Percentiles rank a stretch among this genome's conserved stretches.
Evolutionary conservation across 2,329 filamentous ascomycete species (phyloP).

Genomic region (Trichoderma guizhouense): DNA sequence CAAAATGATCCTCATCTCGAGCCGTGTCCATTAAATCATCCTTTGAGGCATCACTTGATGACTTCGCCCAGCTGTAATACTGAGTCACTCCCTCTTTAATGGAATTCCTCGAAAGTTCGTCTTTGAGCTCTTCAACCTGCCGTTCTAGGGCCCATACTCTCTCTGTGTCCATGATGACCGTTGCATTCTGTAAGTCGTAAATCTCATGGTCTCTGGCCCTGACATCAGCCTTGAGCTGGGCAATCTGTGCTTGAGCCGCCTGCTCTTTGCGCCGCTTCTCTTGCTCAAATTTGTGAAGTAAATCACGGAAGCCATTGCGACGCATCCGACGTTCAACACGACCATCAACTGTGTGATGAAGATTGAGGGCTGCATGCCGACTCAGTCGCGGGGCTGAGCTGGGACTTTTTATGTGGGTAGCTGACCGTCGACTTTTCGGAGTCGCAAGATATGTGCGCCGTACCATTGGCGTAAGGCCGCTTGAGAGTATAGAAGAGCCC

Average conservation of each 20-base stretch:
- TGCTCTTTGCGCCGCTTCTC: slow-evolving; percentile 43
- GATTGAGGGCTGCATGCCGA: slow-evolving; percentile 33
- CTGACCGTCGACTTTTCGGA: slow-evolving; percentile 43
- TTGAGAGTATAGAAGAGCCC: slow-evolving; percentile 42
- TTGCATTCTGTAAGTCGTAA: slow-evolving; percentile 49
- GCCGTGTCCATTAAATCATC: slow-evolving; percentile 42
- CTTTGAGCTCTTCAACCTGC: slow-evolving; percentile 37
- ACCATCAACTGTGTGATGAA: slow-evolving; percentile 55
- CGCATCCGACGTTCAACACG: slow-evolving; percentile 56
- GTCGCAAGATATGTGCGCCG: slow-evolving; percentile 46
- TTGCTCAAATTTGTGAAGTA: slow-evolving; percentile 51
- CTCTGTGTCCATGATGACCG: slow-evolving; percentile 47
- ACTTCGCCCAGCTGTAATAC: slow-evolving; percentile 49
- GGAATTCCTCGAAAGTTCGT: slow-evolving; percentile 29
- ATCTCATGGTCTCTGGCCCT: slow-evolving; percentile 52
- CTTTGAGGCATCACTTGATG: slow-evolving; percentile 45
- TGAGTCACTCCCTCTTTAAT: slow-evolving; percentile 26
- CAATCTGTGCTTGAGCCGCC: slow-evolving; percentile 45
- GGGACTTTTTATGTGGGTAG: slow-evolving; percentile 36
- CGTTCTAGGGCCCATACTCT: slow-evolving; percentile 42
- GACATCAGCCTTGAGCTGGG: slow-evolving; percentile 47
- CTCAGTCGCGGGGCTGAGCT: slow-evolving; percentile 24
- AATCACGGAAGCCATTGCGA: slow-evolving; percentile 55
- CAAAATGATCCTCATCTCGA: slow-evolving; percentile 42
- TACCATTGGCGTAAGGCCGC: slow-evolving; percentile 58